Evolutionary conservation across 768 basidiomycete genomes (phyloP).

Genomic region (Lentinula detonsa): DNA sequence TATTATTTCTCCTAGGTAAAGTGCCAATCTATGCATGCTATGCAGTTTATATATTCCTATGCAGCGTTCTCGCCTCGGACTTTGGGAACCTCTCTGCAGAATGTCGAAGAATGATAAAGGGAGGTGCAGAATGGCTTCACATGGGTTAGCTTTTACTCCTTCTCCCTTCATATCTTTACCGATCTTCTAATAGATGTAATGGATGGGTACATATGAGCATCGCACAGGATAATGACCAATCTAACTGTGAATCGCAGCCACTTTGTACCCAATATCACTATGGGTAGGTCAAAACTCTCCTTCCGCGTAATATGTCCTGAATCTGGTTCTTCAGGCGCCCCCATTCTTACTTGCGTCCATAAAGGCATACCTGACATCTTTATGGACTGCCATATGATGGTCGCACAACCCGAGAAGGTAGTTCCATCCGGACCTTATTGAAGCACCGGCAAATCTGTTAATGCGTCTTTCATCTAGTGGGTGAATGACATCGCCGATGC

Average conservation of each 20-base stretch:
- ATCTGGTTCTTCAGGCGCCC: constrained; percentile 54
- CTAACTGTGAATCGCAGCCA: constrained; percentile 46
- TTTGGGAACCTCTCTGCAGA: constrained; percentile 93
- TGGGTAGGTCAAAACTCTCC: constrained; percentile 52
- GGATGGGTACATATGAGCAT: constrained; percentile 69
- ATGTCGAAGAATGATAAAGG: constrained; percentile 94
- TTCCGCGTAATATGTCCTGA: neutral
- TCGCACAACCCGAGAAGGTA: constrained; percentile 86
- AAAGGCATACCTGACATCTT: constrained; percentile 91
- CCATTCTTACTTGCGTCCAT: constrained; percentile 77
- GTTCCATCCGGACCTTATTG: neutral
- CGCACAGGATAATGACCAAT: constrained; percentile 8
- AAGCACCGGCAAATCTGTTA: neutral
- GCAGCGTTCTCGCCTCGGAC: constrained; percentile 87
- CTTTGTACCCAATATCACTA: constrained; percentile 98
- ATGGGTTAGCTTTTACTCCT: constrained; percentile 61
- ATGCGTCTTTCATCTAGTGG: constrained; percentile 55
- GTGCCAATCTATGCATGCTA: too few relatives aligned
- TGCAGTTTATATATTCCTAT: neutral
- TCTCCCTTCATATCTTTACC: neutral
- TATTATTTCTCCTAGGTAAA: constrained; percentile 79
- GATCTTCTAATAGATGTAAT: constrained; percentile 69
- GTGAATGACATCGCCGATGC: constrained; percentile 93
- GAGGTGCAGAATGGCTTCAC: constrained; percentile 96
- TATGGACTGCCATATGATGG: constrained; percentile 99